Conservation (phyloP, 148 eudicot genomes). For the Suaeda aralocaspica region DNA sequence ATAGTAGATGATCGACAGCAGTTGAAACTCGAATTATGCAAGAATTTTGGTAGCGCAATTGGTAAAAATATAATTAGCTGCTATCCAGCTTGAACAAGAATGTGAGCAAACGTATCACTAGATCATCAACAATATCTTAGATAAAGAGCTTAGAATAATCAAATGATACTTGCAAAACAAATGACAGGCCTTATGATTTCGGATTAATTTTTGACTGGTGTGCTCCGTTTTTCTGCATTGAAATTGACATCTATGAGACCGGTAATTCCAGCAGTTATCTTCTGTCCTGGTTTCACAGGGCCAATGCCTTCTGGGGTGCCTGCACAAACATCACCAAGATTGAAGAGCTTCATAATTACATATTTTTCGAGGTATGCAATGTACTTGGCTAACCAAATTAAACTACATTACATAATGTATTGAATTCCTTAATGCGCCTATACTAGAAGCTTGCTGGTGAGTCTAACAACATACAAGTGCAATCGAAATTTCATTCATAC, state of each 20-base stretch:
- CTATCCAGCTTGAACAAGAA: not conserved
- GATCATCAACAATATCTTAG: not conserved
- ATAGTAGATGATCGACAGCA: not conserved
- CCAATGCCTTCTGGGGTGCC: slow-evolving; percentile 97
- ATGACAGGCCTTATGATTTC: not conserved
- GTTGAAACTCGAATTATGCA: not conserved
- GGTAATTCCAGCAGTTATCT: slow-evolving; percentile 82
- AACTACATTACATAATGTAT: no score
- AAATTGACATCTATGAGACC: slow-evolving; percentile 71
- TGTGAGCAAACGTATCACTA: not conserved
- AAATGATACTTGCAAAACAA: not conserved
- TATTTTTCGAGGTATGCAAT: not conserved
- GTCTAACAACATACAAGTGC: not conserved
- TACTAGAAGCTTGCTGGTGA: not conserved
- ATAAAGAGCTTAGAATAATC: not conserved
- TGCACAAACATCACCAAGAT: slow-evolving; percentile 25
- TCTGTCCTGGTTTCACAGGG: slow-evolving; percentile 86
- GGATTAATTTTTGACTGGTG: slow-evolving; percentile 29
- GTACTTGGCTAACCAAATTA: not conserved
- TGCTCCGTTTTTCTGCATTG: slow-evolving; percentile 49
- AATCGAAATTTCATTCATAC: not conserved
- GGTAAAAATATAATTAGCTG: not conserved
- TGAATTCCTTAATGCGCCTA: not conserved
- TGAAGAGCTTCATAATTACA: not conserved
- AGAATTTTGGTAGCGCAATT: not conserved